Conservation (phyloP, 2,329 filamentous ascomycete species). For the Thielaviopsis punctulata region DNA sequence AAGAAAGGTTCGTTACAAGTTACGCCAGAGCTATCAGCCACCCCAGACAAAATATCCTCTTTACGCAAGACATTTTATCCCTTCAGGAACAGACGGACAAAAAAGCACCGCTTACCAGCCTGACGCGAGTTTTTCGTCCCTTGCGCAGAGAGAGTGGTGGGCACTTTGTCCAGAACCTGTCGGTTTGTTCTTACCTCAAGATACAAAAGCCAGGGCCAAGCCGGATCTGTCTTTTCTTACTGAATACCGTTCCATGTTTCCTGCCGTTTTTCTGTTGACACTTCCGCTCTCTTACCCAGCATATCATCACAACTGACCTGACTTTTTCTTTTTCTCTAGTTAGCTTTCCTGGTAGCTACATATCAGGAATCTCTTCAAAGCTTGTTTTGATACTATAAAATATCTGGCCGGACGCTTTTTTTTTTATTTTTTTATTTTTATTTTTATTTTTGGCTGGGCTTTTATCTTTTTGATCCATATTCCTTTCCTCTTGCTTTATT, state of each 20-base stretch:
- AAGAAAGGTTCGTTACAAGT: neutral
- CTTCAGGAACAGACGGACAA: neutral
- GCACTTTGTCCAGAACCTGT: neutral
- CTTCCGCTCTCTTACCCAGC: no score
- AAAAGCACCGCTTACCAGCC: neutral
- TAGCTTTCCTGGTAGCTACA: no score
- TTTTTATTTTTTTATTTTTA: no score
- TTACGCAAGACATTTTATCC: neutral
- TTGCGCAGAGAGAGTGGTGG: neutral
- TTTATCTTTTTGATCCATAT: neutral
- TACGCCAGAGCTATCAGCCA: slow-evolving; percentile 18
- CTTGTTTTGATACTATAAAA: no score
- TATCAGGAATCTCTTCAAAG: no score
- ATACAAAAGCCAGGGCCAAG: neutral
- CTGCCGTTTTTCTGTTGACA: no score
- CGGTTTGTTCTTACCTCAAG: neutral
- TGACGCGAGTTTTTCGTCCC: neutral
- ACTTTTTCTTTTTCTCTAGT: neutral
- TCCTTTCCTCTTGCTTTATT: neutral
- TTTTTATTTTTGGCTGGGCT: no score
- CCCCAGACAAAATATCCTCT: slow-evolving; percentile 18
- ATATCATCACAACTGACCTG: no score
- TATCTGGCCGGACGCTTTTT: no score
- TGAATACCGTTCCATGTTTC: neutral
- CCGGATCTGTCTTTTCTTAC: neutral